phyloP scores from a whole-genome alignment of 345 rosid species.

The Raphanus raphanistrum region DNA sequence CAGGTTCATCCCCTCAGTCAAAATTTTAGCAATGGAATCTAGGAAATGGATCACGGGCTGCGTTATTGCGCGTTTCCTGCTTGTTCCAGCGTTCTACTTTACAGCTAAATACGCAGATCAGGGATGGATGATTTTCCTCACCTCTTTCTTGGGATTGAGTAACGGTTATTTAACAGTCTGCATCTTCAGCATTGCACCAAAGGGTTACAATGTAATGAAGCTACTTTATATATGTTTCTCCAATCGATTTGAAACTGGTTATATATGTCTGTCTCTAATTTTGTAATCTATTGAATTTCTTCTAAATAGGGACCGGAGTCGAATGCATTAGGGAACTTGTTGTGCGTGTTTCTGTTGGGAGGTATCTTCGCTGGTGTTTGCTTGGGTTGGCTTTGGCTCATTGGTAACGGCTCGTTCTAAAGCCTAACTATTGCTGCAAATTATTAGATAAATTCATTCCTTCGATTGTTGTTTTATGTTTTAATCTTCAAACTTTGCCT shows the following conservation, averaged over 20 bases:
- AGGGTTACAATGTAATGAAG: conserved; percentile 75
- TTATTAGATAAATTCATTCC: neutral
- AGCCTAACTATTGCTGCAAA: neutral
- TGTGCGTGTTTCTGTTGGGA: conserved; percentile 38
- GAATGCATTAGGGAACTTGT: conserved; percentile 36
- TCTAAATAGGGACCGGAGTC: conserved; percentile 35
- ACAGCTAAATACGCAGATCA: conserved; percentile 73
- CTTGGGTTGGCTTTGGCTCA: conserved; percentile 43
- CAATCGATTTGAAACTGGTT: neutral
- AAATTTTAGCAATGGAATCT: conserved; percentile 51
- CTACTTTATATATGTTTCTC: neutral
- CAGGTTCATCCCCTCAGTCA: conserved; percentile 58
- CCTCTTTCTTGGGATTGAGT: conserved; percentile 68
- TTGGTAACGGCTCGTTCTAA: conserved; percentile 44
- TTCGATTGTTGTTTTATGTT: neutral
- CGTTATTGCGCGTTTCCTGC: conserved; percentile 50
- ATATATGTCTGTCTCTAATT: neutral
- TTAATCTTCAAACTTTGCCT: neutral
- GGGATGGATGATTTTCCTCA: conserved; percentile 85
- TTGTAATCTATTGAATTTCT: neutral
- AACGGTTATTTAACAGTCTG: conserved; percentile 79
- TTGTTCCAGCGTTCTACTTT: conserved; percentile 77
- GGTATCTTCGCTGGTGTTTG: conserved; percentile 40
- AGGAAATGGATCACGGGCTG: conserved; percentile 53
- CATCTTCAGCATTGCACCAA: conserved; percentile 74